Base-by-base conservation (phyloP, 139 green algal genomes). In the Closterium sp. region DNA sequence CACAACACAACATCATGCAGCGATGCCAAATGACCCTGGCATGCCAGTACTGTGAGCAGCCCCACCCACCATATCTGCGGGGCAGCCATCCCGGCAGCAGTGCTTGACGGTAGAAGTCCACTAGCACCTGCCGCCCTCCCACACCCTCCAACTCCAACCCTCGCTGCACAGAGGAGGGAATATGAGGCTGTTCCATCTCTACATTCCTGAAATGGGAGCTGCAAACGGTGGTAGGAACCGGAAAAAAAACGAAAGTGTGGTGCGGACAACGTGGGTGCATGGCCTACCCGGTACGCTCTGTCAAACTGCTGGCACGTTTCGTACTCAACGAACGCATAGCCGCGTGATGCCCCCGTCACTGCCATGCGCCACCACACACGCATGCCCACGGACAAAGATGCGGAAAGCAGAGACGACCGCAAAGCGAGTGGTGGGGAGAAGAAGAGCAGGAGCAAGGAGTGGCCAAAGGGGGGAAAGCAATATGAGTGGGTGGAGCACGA, bases 81-180 rank as follows among this genome's bases (percentile, higher is more conserved):
- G 92, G 92, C 28, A 95, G 91, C 92, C 92, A 95, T 19, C 70
- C 70, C 9, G 92, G 92, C 92, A 94, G 93, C 17, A 95, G 62
- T 9, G 13, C 19, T 85, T 91, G 88, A 7, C 92, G 90, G 92
- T 88, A 92, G 32, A 91, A 95, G 32, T 95, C 92, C 17, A 92
- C 92, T 2, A 95, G 50, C 13, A 95, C 31, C 31, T 91, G 28
- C 28, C 29, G 34, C 4, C 28, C 31, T 4, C 88, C 42, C 88
- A 91, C 88, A 86, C 86, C 31, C 86, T 45, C 86, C 31, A 32
- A 19, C 10, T 88, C 86, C 31, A 32, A 31, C 88, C 30, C 31
- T 91, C 88, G 28, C 30, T 91, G 28, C n/a, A 86, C 28, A 31
- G 28, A 27, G 7, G 10, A 4, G 88, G 30, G 3, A 9, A 31